phyloP scores from a whole-genome alignment of 2,329 filamentous ascomycete genomes.

The Phoma sp. region DNA sequence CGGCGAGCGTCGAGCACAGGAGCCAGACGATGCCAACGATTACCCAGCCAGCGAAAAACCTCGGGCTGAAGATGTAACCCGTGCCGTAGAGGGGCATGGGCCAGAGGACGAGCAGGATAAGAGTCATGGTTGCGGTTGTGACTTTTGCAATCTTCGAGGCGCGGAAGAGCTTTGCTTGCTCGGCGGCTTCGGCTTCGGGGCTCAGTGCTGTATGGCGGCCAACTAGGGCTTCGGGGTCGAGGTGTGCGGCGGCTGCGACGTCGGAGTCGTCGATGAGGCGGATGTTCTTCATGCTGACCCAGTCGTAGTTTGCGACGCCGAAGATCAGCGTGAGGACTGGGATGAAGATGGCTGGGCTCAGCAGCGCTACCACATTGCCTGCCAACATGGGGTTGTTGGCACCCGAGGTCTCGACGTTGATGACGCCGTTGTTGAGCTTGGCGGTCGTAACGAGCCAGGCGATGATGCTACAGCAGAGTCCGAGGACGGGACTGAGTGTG shows the following conservation, averaged over 20 bases:
- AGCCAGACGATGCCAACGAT: constrained; percentile 74
- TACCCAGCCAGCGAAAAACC: constrained; percentile 84
- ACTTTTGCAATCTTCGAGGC: constrained; percentile 60
- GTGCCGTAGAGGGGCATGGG: constrained; percentile 89
- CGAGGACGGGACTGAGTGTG: constrained; percentile 69
- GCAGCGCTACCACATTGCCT: constrained; percentile 81
- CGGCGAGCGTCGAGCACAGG: constrained; percentile 72
- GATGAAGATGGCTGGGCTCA: constrained; percentile 76
- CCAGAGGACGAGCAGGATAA: constrained; percentile 81
- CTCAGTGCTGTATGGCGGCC: constrained; percentile 42
- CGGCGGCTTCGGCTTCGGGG: constrained; percentile 42
- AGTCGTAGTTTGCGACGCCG: constrained; percentile 80
- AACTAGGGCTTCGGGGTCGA: constrained; percentile 66
- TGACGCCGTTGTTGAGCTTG: constrained; percentile 43
- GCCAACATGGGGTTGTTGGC: constrained; percentile 82
- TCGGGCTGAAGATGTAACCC: constrained; percentile 79
- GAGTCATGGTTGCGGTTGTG: constrained; percentile 67
- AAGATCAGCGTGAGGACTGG: constrained; percentile 75
- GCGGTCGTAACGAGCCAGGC: constrained; percentile 47
- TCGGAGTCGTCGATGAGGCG: constrained; percentile 79
- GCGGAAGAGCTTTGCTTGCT: constrained; percentile 52
- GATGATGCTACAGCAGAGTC: constrained; percentile 70
- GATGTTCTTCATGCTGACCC: constrained; percentile 79
- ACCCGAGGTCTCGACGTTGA: constrained; percentile 58
- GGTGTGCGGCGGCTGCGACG: constrained; percentile 65